Percentiles rank a stretch among this genome's conserved stretches.
These are phyloP conservation scores for Colletotrichum costaricense DNA, from an alignment of 2,329 filamentous ascomycete genomes.

Conservation along the genomic window DNA sequence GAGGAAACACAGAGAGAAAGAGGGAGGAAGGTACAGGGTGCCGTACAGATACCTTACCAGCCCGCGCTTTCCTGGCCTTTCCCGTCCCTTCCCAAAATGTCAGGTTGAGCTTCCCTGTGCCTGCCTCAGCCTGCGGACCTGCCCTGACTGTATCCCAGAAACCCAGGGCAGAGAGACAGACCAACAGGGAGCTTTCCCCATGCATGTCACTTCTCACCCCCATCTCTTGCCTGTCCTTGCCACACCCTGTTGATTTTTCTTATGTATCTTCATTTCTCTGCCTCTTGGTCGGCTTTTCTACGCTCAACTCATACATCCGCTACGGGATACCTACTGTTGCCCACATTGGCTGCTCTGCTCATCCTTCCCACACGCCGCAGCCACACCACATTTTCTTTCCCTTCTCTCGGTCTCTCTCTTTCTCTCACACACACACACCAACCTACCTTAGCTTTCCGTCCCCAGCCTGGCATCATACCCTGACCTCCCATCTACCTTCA, in stretches of 20 bases:
- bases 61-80: too few species aligned
- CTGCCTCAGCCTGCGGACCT: not conserved
- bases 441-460: not conserved
- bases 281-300: conserved; percentile 2
- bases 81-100: too few species aligned
- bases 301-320: conserved; percentile 13
- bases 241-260: conserved; percentile 26
- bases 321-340: not conserved
- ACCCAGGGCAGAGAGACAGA: not conserved
- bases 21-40: not conserved
- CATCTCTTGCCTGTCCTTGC: conserved; percentile 1
- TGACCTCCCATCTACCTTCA: conserved; percentile 4
- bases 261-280: not conserved
- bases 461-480: conserved; percentile 28
- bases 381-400: conserved; percentile 19
- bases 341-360: not conserved
- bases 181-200: conserved; percentile 21
- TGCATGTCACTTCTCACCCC: conserved; percentile 31
- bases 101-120: too few species aligned
- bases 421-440: conserved; percentile 4
- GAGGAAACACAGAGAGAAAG: too few species aligned
- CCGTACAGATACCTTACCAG: too few species aligned
- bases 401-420: not conserved
- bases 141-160: conserved; percentile 12
- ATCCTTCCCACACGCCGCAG: conserved; percentile 6